phyloP scores from a whole-genome alignment of 768 basidiomycete genomes.

The Lentinula sp. region DNA sequence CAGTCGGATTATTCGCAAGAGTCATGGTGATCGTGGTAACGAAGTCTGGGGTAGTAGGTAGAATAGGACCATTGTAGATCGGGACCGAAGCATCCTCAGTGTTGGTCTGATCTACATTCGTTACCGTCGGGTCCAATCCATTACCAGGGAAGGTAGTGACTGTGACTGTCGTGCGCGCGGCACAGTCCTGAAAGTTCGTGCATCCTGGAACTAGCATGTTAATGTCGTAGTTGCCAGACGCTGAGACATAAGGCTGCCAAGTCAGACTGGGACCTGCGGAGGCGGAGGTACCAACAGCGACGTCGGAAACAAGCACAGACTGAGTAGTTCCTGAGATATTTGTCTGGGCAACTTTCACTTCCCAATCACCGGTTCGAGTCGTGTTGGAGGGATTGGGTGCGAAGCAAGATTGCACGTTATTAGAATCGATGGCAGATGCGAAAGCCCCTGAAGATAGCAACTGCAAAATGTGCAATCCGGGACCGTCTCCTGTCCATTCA shows the following conservation, averaged over 20 bases:
- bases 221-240: conserved; percentile 80
- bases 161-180: conserved; percentile 70
- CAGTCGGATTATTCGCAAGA: conserved; percentile 59
- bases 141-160: conserved; percentile 78
- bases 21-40: conserved; percentile 70
- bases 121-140: conserved; percentile 56
- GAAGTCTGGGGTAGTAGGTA: conserved; percentile 69
- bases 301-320: conserved; percentile 61
- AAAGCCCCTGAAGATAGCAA: conserved; percentile 90
- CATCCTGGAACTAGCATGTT: conserved; percentile 89
- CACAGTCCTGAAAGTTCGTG: conserved; percentile 72
- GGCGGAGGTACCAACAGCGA: conserved; percentile 57
- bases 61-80: conserved; percentile 80
- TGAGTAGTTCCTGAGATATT: conserved; percentile 77
- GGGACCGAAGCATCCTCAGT: conserved; percentile 48
- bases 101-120: conserved; percentile 71
- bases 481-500: conserved; percentile 63
- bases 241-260: conserved; percentile 90
- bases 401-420: conserved; percentile 70
- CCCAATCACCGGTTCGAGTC: conserved; percentile 67
- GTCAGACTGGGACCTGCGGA: conserved; percentile 72
- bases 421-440: conserved; percentile 58
- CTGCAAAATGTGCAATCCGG: conserved; percentile 89
- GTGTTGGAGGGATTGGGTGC: conserved; percentile 70
- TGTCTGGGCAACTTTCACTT: conserved; percentile 54